Conservation (phyloP, 495 filamentous ascomycete genomes). For the Penicillium lividum region DNA sequence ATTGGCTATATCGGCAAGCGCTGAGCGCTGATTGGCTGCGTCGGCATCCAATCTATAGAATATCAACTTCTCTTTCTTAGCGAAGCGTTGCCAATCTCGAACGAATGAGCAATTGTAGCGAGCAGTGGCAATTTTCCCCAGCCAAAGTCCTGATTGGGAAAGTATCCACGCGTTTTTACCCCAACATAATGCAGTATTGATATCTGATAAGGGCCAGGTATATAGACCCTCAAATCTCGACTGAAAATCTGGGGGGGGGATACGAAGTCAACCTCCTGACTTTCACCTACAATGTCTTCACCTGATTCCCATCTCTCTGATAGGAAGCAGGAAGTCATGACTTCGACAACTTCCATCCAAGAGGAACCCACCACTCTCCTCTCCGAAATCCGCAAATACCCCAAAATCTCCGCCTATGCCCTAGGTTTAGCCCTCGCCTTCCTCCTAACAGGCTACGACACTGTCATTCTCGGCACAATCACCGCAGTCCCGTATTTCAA, state of each 20-base stretch:
- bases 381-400: slow-evolving; percentile 18
- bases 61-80: slow-evolving; percentile 1
- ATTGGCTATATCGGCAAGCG: slow-evolving; percentile 6
- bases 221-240: neutral
- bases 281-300: neutral
- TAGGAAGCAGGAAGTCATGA: neutral
- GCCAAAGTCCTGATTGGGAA: slow-evolving; percentile 3
- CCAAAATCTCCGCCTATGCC: slow-evolving; percentile 28
- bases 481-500: slow-evolving; percentile 45
- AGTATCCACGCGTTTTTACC: slow-evolving; percentile 5
- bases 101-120: neutral
- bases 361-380: slow-evolving; percentile 2
- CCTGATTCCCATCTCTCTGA: neutral
- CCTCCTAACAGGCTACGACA: slow-evolving; percentile 48
- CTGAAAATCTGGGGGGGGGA: neutral
- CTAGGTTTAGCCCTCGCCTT: slow-evolving; percentile 29
- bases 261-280: neutral
- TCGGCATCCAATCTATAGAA: slow-evolving; percentile 2
- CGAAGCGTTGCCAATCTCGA: neutral
- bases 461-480: slow-evolving; percentile 46
- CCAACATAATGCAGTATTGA: neutral
- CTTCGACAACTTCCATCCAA: neutral
- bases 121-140: neutral
- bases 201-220: neutral
- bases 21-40: neutral